Base-by-base conservation (phyloP, 1,139 yeast genomes). In the Taiozyma sp. region DNA sequence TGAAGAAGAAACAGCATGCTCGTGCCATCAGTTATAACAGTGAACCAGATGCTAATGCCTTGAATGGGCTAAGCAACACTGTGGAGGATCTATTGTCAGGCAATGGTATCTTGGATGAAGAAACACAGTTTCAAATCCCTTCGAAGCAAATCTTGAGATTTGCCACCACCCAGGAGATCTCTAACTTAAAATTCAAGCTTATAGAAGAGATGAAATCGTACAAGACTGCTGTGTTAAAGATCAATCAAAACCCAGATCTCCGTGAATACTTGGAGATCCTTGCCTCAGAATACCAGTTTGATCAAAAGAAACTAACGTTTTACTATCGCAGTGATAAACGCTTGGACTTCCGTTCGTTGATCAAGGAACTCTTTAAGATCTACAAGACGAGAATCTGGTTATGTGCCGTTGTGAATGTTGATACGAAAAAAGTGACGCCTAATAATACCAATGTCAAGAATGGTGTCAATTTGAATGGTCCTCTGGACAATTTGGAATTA, bases 351-450 rank as follows among this genome's bases (percentile, higher is more conserved):
- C 78, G 99, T 62, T 96, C 88, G 45, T 78, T 95, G 64, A 96
- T 93, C 52, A 87, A 93, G 61, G 98, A 93, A 63, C 73, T 93
- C 57, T 93, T 93, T 74, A 85, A 93, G 63, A 87, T 90, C 54
- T 93, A 91, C 77, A 93, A 93, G 72, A 93, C 98, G 1, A 80
- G 99, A 65, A 93, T 93, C 62, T 95, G 99, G 99, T 80, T 92
- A 76, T 92, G 97, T 72, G 96, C 97, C 4, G 89, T 92, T 24
- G 59, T 62, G 2, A 57, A 53, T 29, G 60, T 57, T 12, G 14
- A 27, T 10, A 50, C 47, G 4, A 46, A 41, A 12, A 42, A 50
- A 43, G 28, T 43, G 12, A 16, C 45, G 10, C 54, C 44, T n/a
- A 28, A 48, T 44, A 49, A 46, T 16, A 36, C 24, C 39, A 45